Evolutionary conservation across 345 rosid species (phyloP).

Genomic region (Salix viminalis): DNA sequence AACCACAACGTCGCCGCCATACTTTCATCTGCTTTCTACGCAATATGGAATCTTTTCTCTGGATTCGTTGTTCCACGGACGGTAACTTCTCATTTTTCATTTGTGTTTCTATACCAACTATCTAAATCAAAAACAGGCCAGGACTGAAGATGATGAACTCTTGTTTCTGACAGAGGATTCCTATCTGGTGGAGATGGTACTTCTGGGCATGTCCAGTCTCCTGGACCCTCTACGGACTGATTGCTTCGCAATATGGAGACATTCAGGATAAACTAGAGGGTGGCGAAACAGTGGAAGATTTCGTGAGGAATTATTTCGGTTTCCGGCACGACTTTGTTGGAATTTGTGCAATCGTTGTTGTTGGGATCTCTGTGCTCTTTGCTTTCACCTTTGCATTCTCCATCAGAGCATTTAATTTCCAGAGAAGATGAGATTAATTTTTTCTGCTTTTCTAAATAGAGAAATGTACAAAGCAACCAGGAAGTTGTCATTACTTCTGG

Average conservation of each 20-base stretch:
- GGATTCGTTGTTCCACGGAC: slow-evolving; percentile 54
- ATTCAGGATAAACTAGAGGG: slow-evolving; percentile 28
- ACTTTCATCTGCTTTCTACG: slow-evolving; percentile 41
- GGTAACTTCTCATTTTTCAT: slow-evolving; percentile 17
- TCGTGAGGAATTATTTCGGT: slow-evolving; percentile 50
- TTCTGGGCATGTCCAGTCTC: slow-evolving; percentile 50
- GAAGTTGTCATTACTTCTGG: background rate
- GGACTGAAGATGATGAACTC: background rate
- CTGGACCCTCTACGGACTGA: slow-evolving; percentile 55
- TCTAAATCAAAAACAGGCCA: background rate
- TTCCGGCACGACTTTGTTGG: slow-evolving; percentile 53
- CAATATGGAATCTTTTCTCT: slow-evolving; percentile 59
- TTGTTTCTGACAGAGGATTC: slow-evolving; percentile 42
- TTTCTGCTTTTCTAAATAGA: background rate
- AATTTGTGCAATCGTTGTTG: slow-evolving; percentile 42
- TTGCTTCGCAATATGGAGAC: slow-evolving; percentile 55
- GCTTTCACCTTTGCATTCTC: slow-evolving; percentile 68
- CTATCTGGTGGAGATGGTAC: slow-evolving; percentile 76
- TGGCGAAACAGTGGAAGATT: slow-evolving; percentile 53
- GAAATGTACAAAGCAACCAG: background rate
- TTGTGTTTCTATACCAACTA: background rate
- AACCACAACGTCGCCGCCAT: slow-evolving; percentile 51
- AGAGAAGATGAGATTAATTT: slow-evolving; percentile 35
- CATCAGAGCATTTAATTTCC: slow-evolving; percentile 74
- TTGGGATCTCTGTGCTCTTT: slow-evolving; percentile 48